Percentiles rank a stretch among this genome's conserved stretches.
Evolutionary conservation across 805 yeast genomes (phyloP).

Genomic region (Ogataea pilisensis): DNA sequence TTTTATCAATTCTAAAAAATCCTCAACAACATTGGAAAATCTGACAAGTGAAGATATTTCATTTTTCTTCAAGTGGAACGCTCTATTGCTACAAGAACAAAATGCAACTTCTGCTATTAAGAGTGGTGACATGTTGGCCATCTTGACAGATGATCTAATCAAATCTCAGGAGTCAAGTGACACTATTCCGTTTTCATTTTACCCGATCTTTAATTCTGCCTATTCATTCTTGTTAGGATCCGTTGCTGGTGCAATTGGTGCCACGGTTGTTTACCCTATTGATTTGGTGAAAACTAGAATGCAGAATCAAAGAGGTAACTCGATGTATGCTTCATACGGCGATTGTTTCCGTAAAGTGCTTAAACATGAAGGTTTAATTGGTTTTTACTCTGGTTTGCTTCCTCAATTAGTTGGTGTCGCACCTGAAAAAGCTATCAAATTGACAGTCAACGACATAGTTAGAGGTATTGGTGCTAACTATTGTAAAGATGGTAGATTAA

Average conservation of each 20-base stretch:
- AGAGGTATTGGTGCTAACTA: conserved; percentile 62
- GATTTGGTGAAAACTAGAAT: conserved; percentile 94
- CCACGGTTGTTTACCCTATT: conserved; percentile 96
- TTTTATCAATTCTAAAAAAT: conserved; percentile 18
- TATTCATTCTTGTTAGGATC: conserved; percentile 90
- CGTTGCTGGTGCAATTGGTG: conserved; percentile 96
- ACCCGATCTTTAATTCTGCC: conserved; percentile 76
- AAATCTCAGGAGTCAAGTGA: conserved; percentile 45
- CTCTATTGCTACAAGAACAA: conserved; percentile 25
- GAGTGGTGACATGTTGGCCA: conserved; percentile 31
- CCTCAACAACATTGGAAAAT: conserved; percentile 4
- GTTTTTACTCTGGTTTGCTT: conserved; percentile 86
- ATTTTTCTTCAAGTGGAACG: conserved; percentile 34
- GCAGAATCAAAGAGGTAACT: conserved; percentile 85
- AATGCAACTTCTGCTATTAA: conserved; percentile 22
- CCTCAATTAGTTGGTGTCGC: conserved; percentile 97
- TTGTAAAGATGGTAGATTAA: conserved; percentile 45
- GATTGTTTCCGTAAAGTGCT: conserved; percentile 84
- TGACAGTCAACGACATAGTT: conserved; percentile 87
- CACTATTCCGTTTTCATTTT: conserved; percentile 36
- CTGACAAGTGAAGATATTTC: conserved; percentile 27
- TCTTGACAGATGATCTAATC: conserved; percentile 51
- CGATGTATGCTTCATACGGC: conserved; percentile 70
- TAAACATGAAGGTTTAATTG: conserved; percentile 71
- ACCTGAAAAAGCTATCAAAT: conserved; percentile 95